Evolutionary conservation across 139 green algal species (phyloP).

Genomic region (Chlorella sorokiniana): DNA sequence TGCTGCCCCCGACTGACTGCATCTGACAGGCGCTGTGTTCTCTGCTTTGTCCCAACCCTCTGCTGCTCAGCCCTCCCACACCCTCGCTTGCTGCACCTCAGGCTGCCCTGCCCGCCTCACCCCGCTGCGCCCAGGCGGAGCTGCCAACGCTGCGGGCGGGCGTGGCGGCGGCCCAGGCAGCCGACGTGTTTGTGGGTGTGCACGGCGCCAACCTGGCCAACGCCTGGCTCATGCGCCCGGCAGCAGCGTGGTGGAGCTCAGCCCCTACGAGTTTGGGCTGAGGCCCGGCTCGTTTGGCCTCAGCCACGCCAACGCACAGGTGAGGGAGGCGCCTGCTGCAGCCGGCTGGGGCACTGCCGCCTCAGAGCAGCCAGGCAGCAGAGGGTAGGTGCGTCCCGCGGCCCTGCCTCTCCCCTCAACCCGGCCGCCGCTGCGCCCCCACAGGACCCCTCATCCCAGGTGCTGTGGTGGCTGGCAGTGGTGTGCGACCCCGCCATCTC

Average conservation of each 20-base stretch:
- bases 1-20: background rate
- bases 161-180: background rate
- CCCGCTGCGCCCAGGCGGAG: background rate
- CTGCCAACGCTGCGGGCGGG: background rate
- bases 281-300: background rate
- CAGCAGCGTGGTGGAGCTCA: background rate
- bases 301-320: conserved; percentile 4
- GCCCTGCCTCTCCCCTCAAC: background rate
- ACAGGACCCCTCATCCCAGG: conserved; percentile 12
- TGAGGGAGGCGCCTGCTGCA: background rate
- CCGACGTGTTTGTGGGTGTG: conserved; percentile 13
- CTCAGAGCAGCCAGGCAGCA: background rate
- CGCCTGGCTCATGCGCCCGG: conserved; percentile 8
- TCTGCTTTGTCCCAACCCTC: background rate
- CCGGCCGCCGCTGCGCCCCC: background rate
- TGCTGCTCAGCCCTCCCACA: too few species aligned
- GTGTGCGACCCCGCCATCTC: conserved; percentile 16
- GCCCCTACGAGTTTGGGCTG: conserved; percentile 7
- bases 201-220: conserved; percentile 33
- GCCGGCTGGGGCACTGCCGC: background rate
- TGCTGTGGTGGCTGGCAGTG: conserved; percentile 21
- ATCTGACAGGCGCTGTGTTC: background rate
- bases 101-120: too few species aligned
- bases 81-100: too few species aligned
- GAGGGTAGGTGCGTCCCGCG: background rate